phyloP scores from a whole-genome alignment of 768 basidiomycete species.

The Amanita rimosa region DNA sequence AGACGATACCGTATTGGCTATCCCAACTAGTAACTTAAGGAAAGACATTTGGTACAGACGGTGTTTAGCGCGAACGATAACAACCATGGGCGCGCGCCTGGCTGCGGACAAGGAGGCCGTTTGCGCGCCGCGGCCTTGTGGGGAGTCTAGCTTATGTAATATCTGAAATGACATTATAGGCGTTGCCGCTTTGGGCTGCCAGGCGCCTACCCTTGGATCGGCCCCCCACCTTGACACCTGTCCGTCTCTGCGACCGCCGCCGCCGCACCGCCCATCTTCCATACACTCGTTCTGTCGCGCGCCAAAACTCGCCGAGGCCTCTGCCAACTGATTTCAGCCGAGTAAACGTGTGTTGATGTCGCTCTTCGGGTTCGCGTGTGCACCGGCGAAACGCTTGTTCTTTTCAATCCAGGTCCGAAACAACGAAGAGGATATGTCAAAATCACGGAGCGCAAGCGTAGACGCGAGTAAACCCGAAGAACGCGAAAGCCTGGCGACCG shows the following conservation, averaged over 20 bases:
- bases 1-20: neutral
- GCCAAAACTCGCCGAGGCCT: neutral
- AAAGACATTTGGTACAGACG: neutral
- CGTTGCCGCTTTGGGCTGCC: constrained; percentile 4
- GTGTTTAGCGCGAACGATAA: neutral
- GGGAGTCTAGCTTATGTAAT: constrained; percentile 1
- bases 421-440: constrained; percentile 17
- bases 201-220: constrained; percentile 6
- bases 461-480: constrained; percentile 23
- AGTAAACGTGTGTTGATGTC: constrained; percentile 14
- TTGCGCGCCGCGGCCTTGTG: neutral
- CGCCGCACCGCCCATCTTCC: neutral
- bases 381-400: constrained; percentile 14
- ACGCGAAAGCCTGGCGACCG: constrained; percentile 17
- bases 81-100: neutral
- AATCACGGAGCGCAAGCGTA: constrained; percentile 22
- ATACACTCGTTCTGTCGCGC: neutral
- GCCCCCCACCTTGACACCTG: constrained; percentile 6
- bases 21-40: too few relatives aligned
- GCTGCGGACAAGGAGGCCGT: neutral
- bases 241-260: constrained; percentile 1
- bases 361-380: constrained; percentile 13
- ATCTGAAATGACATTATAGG: constrained; percentile 9
- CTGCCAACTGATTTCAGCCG: constrained; percentile 8
- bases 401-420: constrained; percentile 8